Base-by-base conservation (phyloP, 306 rosid species). In the Cicer cuneatum region DNA sequence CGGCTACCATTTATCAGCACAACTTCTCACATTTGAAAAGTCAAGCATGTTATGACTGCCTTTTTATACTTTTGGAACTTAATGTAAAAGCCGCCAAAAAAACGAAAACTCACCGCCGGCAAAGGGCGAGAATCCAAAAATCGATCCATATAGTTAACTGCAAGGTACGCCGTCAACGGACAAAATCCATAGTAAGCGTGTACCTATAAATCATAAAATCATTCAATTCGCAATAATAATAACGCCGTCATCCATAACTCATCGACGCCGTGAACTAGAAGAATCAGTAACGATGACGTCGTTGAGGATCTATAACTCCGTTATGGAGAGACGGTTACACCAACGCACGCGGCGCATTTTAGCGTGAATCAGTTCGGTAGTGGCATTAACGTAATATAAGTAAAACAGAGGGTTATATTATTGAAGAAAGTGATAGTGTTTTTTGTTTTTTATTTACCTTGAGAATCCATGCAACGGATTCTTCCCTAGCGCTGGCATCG, bases 391-490 rank as follows among this genome's bases (percentile, higher is more conserved):
- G 89, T 88, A 86, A 84, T 68, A 84, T 58, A 13, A 11, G 11
- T 16, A 2, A 41, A 56, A 83, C 45, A 11, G 15, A n/a, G 72
- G 29, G 81, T 73, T 60, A 51, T 39, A 77, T 74, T 29, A 1
- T 5, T 3, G 48, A 58, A 60, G 70, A 37, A n/a, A 16, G 6
- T 19, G 68, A 66, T 48, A 51, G 4, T 62, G n/a, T 9, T 42
- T 29, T 29, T 29, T 29, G 35, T 29, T 3, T 29, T 9, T 6
- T 1, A 2, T 7, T 66, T 86, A 94, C 98, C 98, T 91, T 94
- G 71, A 94, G 96, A 92, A 95, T 92, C 99, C 99, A 95, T 83
- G 96, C 96, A 84, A 95, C 87, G 2, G 98, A 87, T 56, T 89
- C 87, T 56, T 86, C 85, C 80, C 99, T 85, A 42, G 93, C 96